A percentile compares a stretch with the other conserved stretches of the same genome.
phyloP scores from a whole-genome alignment of 306 rosid species.

The Cicer bijugum region DNA sequence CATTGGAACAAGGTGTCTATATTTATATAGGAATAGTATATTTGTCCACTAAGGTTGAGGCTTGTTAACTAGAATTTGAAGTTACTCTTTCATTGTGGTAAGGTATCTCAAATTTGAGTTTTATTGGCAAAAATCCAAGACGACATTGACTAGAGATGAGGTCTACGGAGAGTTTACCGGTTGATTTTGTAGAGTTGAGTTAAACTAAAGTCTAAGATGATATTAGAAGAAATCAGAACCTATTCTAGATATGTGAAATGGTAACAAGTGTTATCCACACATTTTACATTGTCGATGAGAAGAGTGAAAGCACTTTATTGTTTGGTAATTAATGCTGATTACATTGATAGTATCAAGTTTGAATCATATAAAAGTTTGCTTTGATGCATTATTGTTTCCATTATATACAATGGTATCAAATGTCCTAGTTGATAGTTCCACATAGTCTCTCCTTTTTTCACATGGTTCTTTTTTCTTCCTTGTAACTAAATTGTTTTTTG shows the following conservation, averaged over 20 bases:
- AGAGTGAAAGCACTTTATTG: background rate
- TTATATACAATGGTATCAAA: no score
- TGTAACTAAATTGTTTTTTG: slow-evolving; percentile 28
- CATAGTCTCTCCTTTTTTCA: background rate
- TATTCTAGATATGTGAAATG: background rate
- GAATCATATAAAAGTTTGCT: background rate
- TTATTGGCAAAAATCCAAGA: background rate
- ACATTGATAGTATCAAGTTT: background rate
- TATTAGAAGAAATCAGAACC: background rate
- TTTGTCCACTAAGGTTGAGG: slow-evolving; percentile 5
- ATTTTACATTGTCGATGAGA: background rate
- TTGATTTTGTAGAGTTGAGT: background rate
- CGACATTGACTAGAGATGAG: background rate
- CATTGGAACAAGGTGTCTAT: background rate
- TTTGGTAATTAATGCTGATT: background rate
- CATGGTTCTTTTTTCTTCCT: background rate
- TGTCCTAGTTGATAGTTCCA: background rate
- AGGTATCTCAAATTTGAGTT: background rate
- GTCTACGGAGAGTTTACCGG: background rate
- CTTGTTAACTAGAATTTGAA: background rate
- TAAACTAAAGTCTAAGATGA: background rate
- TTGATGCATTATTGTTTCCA: background rate
- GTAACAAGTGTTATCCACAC: background rate
- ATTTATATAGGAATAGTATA: background rate
- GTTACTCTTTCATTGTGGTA: background rate